Conservation (phyloP, 2,329 filamentous ascomycete species). For the Whalleya microplaca region DNA sequence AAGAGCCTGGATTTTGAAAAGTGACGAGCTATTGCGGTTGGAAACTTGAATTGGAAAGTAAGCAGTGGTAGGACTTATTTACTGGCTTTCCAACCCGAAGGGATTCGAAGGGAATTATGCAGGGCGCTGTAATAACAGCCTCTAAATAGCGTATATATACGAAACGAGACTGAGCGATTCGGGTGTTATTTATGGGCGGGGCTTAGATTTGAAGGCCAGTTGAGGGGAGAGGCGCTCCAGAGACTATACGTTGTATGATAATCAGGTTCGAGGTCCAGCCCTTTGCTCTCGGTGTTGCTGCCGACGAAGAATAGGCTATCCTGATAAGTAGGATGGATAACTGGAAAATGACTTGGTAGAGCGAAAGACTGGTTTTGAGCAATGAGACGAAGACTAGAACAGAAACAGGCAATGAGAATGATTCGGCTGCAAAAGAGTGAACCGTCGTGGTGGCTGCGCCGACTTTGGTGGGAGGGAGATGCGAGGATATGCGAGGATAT, state of each 20-base stretch:
- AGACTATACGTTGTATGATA: neutral
- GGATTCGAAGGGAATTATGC: neutral
- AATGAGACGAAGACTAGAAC: neutral
- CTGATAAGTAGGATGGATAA: neutral
- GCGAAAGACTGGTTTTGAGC: neutral
- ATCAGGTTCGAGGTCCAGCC: neutral
- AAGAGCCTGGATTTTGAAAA: slow-evolving; percentile 4
- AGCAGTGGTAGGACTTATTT: slow-evolving; percentile 3
- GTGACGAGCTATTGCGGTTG: neutral
- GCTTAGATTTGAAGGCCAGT: neutral
- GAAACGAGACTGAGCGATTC: neutral
- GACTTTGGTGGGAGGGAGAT: neutral
- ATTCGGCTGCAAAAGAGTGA: neutral
- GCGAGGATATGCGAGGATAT: too few relatives aligned
- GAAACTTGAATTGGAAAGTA: slow-evolving; percentile 1
- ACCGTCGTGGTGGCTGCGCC: neutral
- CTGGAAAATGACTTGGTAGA: neutral
- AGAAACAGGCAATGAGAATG: neutral
- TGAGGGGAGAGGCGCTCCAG: neutral
- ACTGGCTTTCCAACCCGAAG: neutral
- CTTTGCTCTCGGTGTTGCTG: neutral
- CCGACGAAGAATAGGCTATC: neutral
- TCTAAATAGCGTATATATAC: neutral
- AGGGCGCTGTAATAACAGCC: neutral
- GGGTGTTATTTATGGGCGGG: neutral